Evolutionary conservation across 495 filamentous ascomycete genomes (phyloP).

Genomic region (Stereocaulon alpinum): DNA sequence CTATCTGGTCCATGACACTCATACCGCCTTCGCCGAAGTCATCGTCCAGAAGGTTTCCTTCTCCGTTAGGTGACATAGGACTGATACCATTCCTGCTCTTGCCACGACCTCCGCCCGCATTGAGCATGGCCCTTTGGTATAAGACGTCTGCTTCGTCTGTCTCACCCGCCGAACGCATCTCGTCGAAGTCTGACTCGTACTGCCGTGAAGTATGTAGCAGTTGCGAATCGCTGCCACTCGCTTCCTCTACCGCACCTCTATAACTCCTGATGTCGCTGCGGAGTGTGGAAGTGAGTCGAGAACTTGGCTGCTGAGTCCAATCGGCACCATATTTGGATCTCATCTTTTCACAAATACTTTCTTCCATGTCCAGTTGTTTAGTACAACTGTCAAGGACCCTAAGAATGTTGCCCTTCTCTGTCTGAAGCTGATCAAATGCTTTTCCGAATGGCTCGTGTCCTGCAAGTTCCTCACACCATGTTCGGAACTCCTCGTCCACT

Average conservation of each 20-base stretch:
- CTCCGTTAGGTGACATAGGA: slow-evolving; percentile 43
- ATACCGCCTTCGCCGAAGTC: slow-evolving; percentile 72
- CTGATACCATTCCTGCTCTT: slow-evolving; percentile 56
- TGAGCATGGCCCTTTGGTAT: slow-evolving; percentile 74
- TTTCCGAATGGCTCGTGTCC: slow-evolving; percentile 64
- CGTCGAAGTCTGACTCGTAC: slow-evolving; percentile 80
- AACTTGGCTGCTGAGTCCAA: slow-evolving; percentile 95
- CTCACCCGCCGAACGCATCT: slow-evolving; percentile 87
- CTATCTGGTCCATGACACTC: slow-evolving; percentile 83
- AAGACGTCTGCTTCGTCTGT: slow-evolving; percentile 80
- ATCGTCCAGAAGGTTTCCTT: slow-evolving; percentile 78
- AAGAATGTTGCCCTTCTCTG: slow-evolving; percentile 64
- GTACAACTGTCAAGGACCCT: slow-evolving; percentile 63
- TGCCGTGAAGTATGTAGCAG: slow-evolving; percentile 73
- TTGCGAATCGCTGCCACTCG: slow-evolving; percentile 76
- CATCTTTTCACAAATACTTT: slow-evolving; percentile 98
- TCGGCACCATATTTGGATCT: slow-evolving; percentile 90
- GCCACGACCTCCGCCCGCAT: slow-evolving; percentile 48
- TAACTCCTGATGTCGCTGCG: slow-evolving; percentile 80
- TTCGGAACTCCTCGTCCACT: slow-evolving; percentile 81
- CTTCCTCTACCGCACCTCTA: slow-evolving; percentile 78
- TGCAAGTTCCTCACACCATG: slow-evolving; percentile 86
- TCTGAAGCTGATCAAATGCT: slow-evolving; percentile 67
- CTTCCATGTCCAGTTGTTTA: slow-evolving; percentile 88
- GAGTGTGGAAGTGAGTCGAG: slow-evolving; percentile 75